Conservation (phyloP, 1,139 yeast genomes). For the Debaryomyces robertsiae region DNA sequence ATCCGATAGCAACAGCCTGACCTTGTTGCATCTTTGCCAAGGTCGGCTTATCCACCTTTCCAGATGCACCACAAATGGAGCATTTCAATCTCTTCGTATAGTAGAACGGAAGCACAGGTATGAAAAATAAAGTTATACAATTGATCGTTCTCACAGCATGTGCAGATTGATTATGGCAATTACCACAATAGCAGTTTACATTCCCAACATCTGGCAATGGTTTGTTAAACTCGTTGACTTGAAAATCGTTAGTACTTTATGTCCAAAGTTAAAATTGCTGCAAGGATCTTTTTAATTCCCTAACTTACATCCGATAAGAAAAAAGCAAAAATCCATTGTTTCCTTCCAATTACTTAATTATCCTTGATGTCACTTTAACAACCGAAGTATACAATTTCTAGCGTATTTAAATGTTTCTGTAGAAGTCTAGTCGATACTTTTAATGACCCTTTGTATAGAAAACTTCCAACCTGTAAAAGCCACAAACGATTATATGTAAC, state of each 20-base stretch:
- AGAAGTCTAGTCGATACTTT: background rate
- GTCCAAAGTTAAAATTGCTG: slow-evolving; percentile 8
- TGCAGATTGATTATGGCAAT: slow-evolving; percentile 51
- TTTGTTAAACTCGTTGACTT: slow-evolving; percentile 34
- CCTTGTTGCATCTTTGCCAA: slow-evolving; percentile 39
- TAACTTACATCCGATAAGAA: slow-evolving; percentile 33
- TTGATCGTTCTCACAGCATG: slow-evolving; percentile 45
- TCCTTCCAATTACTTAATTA: no score
- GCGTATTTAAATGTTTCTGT: no score
- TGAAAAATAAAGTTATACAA: slow-evolving; percentile 47
- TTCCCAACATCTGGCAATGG: slow-evolving; percentile 32
- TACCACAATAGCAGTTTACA: slow-evolving; percentile 36
- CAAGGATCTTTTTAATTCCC: slow-evolving; percentile 4
- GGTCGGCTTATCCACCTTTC: slow-evolving; percentile 34
- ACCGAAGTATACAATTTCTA: background rate
- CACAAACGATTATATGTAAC: background rate
- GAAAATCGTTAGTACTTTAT: background rate
- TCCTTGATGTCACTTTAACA: no score
- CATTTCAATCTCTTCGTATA: slow-evolving; percentile 42
- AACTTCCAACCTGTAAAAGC: background rate
- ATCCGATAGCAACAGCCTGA: slow-evolving; percentile 46
- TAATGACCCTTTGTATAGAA: background rate
- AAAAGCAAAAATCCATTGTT: slow-evolving; percentile 34
- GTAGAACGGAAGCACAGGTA: slow-evolving; percentile 48
- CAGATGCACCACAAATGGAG: slow-evolving; percentile 48